phyloP scores from a whole-genome alignment of 2,329 filamentous ascomycete species.

The Fonsecaea erecta region DNA sequence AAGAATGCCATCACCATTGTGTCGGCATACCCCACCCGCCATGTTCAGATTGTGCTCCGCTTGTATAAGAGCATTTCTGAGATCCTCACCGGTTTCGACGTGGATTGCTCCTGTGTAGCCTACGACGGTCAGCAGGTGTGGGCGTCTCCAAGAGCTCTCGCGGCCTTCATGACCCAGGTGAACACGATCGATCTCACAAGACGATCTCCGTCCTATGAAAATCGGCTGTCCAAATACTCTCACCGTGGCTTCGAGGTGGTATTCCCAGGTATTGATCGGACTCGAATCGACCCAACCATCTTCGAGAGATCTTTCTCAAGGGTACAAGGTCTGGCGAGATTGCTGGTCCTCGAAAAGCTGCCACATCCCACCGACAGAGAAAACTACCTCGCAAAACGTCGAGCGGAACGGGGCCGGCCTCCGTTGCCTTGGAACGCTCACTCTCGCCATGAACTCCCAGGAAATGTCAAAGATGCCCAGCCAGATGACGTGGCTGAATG shows the following conservation, averaged over 20 bases:
- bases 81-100: conserved; percentile 86
- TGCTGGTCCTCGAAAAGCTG: conserved; percentile 78
- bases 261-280: conserved; percentile 75
- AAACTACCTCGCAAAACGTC: conserved; percentile 70
- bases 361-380: conserved; percentile 72
- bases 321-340: conserved; percentile 75
- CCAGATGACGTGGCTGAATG: conserved; percentile 85
- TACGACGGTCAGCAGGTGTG: conserved; percentile 83
- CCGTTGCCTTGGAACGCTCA: conserved; percentile 48
- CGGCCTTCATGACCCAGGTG: conserved; percentile 78
- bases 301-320: conserved; percentile 79
- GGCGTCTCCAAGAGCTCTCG: conserved; percentile 74
- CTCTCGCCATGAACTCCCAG: conserved; percentile 52
- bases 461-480: conserved; percentile 76
- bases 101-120: conserved; percentile 80
- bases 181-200: conserved; percentile 80
- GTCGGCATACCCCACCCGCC: conserved; percentile 80
- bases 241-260: conserved; percentile 83
- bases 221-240: conserved; percentile 82
- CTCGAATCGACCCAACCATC: conserved; percentile 81
- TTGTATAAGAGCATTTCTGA: conserved; percentile 84
- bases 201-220: conserved; percentile 85
- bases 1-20: conserved; percentile 88
- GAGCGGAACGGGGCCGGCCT: conserved; percentile 74
- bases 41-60: conserved; percentile 83